A percentile compares a stretch with the other conserved stretches of the same genome.
Conservation (phyloP, 768 basidiomycete species). For the Russula ochroleuca region DNA sequence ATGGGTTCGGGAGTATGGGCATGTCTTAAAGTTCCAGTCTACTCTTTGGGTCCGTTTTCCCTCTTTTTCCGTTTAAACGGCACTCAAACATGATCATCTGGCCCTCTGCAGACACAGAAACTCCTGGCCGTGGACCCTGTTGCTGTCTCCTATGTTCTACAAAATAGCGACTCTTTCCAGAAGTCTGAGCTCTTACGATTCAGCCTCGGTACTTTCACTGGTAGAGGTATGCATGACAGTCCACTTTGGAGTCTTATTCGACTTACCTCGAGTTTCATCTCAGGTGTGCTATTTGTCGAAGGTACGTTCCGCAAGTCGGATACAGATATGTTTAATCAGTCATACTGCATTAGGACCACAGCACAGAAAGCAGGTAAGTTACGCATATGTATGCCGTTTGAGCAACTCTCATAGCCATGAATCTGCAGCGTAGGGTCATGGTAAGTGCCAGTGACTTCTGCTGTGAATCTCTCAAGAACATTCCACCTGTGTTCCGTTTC, state of each 20-base stretch:
- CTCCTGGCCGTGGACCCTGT: conserved; percentile 37
- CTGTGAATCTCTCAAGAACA: not conserved
- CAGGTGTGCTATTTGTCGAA: conserved; percentile 23
- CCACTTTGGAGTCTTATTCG: not conserved
- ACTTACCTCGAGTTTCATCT: not conserved
- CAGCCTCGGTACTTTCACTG: conserved; percentile 20
- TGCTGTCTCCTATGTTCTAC: conserved; percentile 36
- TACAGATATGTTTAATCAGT: not conserved
- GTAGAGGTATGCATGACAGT: conserved; percentile 18
- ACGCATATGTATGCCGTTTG: not conserved
- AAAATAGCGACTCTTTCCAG: conserved; percentile 33
- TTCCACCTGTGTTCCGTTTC: not conserved
- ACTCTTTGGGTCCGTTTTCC: conserved; percentile 15
- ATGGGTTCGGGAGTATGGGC: conserved; percentile 24
- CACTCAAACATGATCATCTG: not conserved
- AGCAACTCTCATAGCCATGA: not conserved
- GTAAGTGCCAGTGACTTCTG: not conserved
- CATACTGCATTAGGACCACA: conserved; percentile 1
- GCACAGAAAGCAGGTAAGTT: conserved; percentile 18
- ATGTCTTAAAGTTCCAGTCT: conserved; percentile 8
- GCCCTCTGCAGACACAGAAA: conserved; percentile 22
- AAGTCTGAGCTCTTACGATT: conserved; percentile 33
- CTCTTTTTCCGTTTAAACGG: not conserved
- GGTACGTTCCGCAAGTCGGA: not conserved
- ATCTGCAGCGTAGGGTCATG: conserved; percentile 17